These are phyloP conservation scores for Xerocomellus amylosporus DNA, from an alignment of 768 basidiomycete species.

Conservation along the genomic window DNA sequence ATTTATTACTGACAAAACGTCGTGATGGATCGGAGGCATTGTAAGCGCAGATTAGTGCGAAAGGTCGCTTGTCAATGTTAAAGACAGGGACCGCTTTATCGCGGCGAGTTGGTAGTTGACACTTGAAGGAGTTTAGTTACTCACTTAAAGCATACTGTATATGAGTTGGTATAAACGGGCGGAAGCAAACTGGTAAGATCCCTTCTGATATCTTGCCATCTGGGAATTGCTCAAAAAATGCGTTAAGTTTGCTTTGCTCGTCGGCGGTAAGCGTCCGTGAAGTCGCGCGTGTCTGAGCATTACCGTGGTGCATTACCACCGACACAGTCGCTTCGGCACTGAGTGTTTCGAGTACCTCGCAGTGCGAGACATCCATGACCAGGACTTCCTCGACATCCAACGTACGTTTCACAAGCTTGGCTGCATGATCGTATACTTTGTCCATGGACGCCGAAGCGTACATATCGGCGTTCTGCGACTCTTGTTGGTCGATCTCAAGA, in stretches of 20 bases:
- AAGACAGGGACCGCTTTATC: conserved; percentile 81
- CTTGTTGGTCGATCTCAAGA: conserved; percentile 74
- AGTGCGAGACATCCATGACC: conserved; percentile 90
- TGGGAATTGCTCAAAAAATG: conserved; percentile 75
- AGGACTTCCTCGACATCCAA: conserved; percentile 90
- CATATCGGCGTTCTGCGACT: conserved; percentile 25
- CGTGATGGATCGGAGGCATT: conserved; percentile 79
- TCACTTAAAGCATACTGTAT: conserved; percentile 87
- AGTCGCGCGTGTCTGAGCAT: conserved; percentile 49
- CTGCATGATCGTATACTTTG: conserved; percentile 85
- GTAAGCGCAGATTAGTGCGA: conserved; percentile 88
- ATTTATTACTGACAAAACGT: conserved; percentile 61
- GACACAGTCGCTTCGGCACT: conserved; percentile 58
- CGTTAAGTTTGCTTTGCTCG: conserved; percentile 71
- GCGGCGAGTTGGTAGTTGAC: conserved; percentile 4
- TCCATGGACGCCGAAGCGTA: conserved; percentile 61
- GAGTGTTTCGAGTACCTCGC: conserved; percentile 78
- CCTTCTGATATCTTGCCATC: conserved; percentile 89
- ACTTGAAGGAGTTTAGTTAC: conserved; percentile 25
- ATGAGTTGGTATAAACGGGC: conserved; percentile 73
- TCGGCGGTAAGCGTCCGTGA: conserved; percentile 58
- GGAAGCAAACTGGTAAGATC: conserved; percentile 78
- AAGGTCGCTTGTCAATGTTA: conserved; percentile 89
- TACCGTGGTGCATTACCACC: conserved; percentile 69
- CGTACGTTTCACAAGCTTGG: conserved; percentile 83